These are phyloP conservation scores for Selenicereus undatus DNA, from an alignment of 148 eudicot species.

Conservation along the genomic window DNA sequence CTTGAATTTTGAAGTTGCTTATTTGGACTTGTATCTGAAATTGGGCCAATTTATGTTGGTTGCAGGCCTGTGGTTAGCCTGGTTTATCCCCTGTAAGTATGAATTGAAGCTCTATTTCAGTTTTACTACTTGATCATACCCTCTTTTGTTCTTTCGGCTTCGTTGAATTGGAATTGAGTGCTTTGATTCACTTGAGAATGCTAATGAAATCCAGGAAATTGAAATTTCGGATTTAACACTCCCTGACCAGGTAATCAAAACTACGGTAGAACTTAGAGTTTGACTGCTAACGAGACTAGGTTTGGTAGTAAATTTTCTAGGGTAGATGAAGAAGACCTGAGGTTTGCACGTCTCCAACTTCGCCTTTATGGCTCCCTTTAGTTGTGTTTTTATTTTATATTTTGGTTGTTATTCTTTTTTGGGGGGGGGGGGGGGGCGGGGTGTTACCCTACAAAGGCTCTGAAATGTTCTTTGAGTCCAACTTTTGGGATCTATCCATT, in stretches of 20 bases:
- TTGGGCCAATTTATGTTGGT: conserved; percentile 21
- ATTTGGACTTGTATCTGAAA: conserved; percentile 9
- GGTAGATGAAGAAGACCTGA: background rate
- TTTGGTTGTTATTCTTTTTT: too few relatives aligned
- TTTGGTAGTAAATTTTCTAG: background rate
- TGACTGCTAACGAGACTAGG: background rate
- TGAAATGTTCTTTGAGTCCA: background rate
- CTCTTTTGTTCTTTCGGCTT: background rate
- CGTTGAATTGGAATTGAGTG: background rate
- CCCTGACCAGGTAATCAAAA: background rate
- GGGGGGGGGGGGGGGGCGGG: too few relatives aligned
- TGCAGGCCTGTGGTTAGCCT: conserved; percentile 95
- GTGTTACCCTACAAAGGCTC: background rate
- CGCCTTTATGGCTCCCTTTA: background rate
- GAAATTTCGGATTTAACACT: background rate
- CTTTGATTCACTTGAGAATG: background rate
- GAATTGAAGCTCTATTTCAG: background rate
- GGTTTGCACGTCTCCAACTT: background rate
- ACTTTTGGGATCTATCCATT: background rate
- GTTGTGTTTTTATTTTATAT: too few relatives aligned
- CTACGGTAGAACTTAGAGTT: background rate
- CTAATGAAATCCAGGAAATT: background rate
- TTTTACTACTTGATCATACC: background rate
- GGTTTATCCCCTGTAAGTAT: conserved; percentile 80
- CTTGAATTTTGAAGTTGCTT: background rate